Base-by-base conservation (phyloP, 148 eudicot genomes). In the Rhododendron simsii region DNA sequence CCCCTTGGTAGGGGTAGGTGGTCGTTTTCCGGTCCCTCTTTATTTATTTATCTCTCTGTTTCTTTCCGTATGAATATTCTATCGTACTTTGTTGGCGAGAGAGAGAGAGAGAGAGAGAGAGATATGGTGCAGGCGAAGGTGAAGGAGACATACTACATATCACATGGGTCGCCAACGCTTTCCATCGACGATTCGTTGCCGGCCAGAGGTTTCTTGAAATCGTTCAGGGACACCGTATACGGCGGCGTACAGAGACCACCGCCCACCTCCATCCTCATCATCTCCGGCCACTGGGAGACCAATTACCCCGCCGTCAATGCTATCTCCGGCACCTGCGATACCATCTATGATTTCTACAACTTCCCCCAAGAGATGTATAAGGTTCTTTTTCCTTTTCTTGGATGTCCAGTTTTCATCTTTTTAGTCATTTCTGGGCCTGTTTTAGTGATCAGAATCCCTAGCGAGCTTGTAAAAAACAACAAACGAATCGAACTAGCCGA, bases 241-340 rank as follows among this genome's bases (percentile, higher is more conserved):
- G 44, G 86, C 10, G 84, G 84, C 20, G 18, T 15, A 53, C 57
- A 89, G 74, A n/a, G 74, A 26, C 35, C 35, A 28, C 75, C 37
- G 30, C 98, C 98, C 2, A 88, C 87, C 55, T 86, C 93, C 0
- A 93, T 95, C 51, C 88, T 95, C 2, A 26, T 95, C 4, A 84
- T 95, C 23, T 95, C 98, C 9, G 96, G 91, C 44, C 98, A 95
- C 81, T 95, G 96, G 96, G 96, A 95, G 39, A 93, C 98, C 35
- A 30, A 87, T 51, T 86, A 89, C 14, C 98, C 96, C 20, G 65
- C 94, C 11, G 92, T 95, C 84, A 95, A 86, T 47, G 88, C 91
- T 71, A 85, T 91, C 76, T 37, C 79, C 28, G 92, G 93, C 20
- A 75, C 85, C 23, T 85, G 65, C 33, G 94, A 94, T 33, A 94